Conservation (phyloP, 208 protist genomes). For the Wallacemonas sp. region DNA sequence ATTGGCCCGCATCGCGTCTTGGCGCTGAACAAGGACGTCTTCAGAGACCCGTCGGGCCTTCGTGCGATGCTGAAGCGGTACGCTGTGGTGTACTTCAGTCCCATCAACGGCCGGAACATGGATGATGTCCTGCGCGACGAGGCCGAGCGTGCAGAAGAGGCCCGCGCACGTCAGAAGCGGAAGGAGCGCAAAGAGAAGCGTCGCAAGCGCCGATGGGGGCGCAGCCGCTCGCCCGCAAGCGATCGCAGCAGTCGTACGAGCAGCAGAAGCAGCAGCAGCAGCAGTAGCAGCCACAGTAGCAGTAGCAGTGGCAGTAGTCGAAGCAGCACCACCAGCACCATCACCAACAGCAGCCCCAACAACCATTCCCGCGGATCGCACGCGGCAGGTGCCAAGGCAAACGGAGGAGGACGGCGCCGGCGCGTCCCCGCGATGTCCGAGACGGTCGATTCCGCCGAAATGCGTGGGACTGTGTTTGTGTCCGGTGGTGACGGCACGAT, state of each 20-base stretch:
- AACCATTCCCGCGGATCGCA: too few species aligned
- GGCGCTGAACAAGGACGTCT: slow-evolving; percentile 42
- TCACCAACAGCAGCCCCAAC: neutral
- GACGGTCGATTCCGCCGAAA: slow-evolving; percentile 10
- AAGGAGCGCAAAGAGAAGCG: neutral
- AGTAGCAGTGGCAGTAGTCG: neutral
- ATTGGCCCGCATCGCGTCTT: slow-evolving; percentile 62
- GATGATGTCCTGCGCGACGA: slow-evolving; percentile 10
- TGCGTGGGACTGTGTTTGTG: slow-evolving; percentile 78
- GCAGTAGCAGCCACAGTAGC: slow-evolving; percentile 5
- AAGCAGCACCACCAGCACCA: neutral
- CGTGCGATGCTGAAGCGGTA: slow-evolving; percentile 56
- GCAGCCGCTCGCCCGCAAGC: neutral
- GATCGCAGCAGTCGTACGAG: neutral
- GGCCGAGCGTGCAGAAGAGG: neutral
- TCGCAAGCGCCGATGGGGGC: slow-evolving; percentile 4
- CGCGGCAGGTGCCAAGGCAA: too few species aligned
- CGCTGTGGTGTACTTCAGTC: slow-evolving; percentile 40
- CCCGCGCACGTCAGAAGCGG: neutral
- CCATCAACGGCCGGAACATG: slow-evolving; percentile 16
- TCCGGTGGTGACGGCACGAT: slow-evolving; percentile 86
- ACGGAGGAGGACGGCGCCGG: too few species aligned
- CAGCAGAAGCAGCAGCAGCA: neutral
- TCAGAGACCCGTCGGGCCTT: slow-evolving; percentile 47
- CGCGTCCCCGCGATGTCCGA: neutral